These are phyloP conservation scores for Fusarium sp. DNA, from an alignment of 2,329 filamentous ascomycete genomes.

Conservation along the genomic window DNA sequence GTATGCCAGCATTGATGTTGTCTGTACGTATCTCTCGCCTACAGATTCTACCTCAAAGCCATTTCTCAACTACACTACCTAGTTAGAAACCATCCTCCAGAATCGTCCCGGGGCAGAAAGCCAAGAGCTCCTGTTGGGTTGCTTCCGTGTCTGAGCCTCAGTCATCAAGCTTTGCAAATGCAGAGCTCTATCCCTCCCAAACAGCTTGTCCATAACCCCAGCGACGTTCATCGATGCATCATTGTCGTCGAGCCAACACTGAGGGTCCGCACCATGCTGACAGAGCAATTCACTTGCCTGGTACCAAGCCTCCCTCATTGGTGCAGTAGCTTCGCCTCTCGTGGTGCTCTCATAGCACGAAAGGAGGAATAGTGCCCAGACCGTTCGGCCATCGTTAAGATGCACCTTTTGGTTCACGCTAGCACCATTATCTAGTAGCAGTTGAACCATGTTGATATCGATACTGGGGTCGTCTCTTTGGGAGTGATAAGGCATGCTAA, in stretches of 20 bases:
- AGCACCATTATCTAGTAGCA: neutral
- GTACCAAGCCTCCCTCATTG: neutral
- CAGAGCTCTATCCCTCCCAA: neutral
- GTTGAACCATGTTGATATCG: neutral
- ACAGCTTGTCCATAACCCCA: neutral
- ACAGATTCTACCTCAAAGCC: neutral
- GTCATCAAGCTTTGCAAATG: neutral
- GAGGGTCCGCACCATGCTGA: neutral
- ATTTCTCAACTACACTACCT: neutral
- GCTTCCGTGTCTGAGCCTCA: neutral
- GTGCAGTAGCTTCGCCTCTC: neutral
- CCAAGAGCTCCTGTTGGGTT: neutral
- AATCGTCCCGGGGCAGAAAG: neutral
- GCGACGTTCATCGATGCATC: neutral
- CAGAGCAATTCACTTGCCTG: neutral
- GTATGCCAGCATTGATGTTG: neutral
- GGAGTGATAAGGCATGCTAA: slow-evolving; percentile 4
- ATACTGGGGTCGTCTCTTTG: slow-evolving; percentile 1
- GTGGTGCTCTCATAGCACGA: neutral
- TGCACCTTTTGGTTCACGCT: neutral
- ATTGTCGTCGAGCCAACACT: neutral
- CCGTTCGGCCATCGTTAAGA: neutral
- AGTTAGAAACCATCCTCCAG: neutral
- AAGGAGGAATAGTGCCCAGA: neutral
- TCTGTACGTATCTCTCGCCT: neutral